Base-by-base conservation (phyloP, 2,329 filamentous ascomycete genomes). In the Colletotrichum karsti region DNA sequence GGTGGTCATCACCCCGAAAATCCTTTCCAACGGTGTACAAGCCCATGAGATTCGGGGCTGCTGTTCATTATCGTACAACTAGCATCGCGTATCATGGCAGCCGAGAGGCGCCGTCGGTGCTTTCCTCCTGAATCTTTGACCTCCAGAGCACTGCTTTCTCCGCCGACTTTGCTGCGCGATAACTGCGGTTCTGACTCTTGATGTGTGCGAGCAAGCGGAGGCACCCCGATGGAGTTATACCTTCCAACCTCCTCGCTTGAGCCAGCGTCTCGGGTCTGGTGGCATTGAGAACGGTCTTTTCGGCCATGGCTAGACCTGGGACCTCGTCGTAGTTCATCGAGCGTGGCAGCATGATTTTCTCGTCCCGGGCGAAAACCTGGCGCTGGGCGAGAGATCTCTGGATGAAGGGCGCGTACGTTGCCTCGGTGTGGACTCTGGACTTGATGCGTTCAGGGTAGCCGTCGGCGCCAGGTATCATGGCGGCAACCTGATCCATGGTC, bases 191-290 rank as follows among this genome's bases (percentile, higher is more conserved):
- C 30, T 65, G 63, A 7, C 77, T 74, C 42, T 82, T 83, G n/a
- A 94, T 90, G 76, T 88, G 87, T 24, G 83, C 84, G 64, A 95
- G 79, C 69, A 96, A 76, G 61, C 88, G 80, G 46, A 91, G 75
- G 64, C 86, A 86, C 0, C 88, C 89, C 0, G 87, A 82, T 1
- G 90, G 89, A 20, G 89, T 91, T 69, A 92, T 83, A 4, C 95
- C 95, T 79, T 99, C 96, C 10, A 98, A 89, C 13, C 96, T 84
- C 54, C 94, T 86, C 33, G 95, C 95, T 85, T 98, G 96, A 0
- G 93, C 95, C 22, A 99, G 84, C 69, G 89, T 97, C 79, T 97
- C 93, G 0, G 96, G 96, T 57, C 89, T 84, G 1, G 93, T 92
- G 3, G 84, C 82, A 66, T 88, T 86, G 37, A 99, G 83, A 4